phyloP scores from a whole-genome alignment of 139 green algal species.

The Chlorella ohadii region DNA sequence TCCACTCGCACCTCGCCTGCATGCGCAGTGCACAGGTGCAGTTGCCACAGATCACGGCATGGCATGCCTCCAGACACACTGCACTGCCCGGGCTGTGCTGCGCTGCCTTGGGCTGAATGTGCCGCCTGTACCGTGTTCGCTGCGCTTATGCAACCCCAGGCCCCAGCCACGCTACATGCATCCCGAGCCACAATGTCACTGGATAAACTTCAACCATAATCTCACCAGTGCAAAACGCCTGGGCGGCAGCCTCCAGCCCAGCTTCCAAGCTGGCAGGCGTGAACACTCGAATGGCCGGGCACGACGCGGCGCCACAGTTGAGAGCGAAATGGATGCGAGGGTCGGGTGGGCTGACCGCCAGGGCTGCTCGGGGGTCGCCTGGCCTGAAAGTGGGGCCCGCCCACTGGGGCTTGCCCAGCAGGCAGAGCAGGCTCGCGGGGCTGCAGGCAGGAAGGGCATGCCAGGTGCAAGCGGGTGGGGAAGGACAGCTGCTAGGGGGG shows the following conservation, averaged over 20 bases:
- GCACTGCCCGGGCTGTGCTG: too few species aligned
- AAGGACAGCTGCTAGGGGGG: too few species aligned
- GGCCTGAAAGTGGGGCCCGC: conserved; percentile 55
- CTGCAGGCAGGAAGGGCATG: too few species aligned
- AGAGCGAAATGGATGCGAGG: conserved; percentile 96
- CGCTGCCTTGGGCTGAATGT: too few species aligned
- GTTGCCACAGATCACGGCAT: too few species aligned
- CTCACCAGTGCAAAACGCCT: conserved; percentile 62
- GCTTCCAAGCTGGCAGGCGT: conserved; percentile 78
- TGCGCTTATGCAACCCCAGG: too few species aligned
- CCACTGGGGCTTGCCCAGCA: conserved; percentile 61
- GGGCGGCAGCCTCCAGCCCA: conserved; percentile 73
- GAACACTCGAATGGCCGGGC: conserved; percentile 94
- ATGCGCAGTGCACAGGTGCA: neutral
- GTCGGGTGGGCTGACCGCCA: conserved; percentile 71
- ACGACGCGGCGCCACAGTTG: conserved; percentile 92
- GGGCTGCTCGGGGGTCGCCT: conserved; percentile 53
- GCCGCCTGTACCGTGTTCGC: too few species aligned
- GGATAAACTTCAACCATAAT: too few species aligned
- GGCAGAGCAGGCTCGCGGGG: conserved; percentile 53
- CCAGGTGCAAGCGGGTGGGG: too few species aligned
- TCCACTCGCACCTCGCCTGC: conserved; percentile 76
- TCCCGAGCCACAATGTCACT: too few species aligned
- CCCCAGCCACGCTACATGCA: too few species aligned
- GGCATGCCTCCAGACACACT: too few species aligned